Percentiles rank a stretch among this genome's conserved stretches.
These are phyloP conservation scores for Hypericum perforatum DNA, from an alignment of 345 rosid genomes.

Conservation along the genomic window DNA sequence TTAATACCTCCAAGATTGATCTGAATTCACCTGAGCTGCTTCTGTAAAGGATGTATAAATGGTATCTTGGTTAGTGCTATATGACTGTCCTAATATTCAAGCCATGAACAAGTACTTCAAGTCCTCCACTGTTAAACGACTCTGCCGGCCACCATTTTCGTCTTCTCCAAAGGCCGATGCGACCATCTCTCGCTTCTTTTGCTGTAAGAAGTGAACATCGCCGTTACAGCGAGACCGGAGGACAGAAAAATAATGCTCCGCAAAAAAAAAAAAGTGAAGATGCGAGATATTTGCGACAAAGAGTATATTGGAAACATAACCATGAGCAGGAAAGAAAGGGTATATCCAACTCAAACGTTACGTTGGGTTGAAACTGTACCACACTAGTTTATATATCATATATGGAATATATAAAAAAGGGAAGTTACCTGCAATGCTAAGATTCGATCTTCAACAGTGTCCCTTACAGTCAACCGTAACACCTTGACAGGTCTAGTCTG, in stretches of 20 bases:
- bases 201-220: constrained; percentile 28
- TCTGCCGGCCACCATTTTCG: constrained; percentile 56
- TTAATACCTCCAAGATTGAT: too few species aligned
- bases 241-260: not conserved
- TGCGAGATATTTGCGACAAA: too few species aligned
- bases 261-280: constrained; percentile 2
- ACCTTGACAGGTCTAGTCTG: constrained; percentile 89
- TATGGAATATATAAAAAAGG: not conserved
- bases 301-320: too few species aligned
- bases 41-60: constrained; percentile 16
- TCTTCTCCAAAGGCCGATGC: constrained; percentile 97
- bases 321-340: too few species aligned
- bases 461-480: constrained; percentile 72
- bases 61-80: constrained; percentile 13
- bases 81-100: constrained; percentile 25
- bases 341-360: too few species aligned
- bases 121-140: constrained; percentile 81
- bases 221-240: not conserved
- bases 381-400: not conserved
- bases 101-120: constrained; percentile 76
- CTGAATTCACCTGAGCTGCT: constrained; percentile 4
- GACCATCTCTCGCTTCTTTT: constrained; percentile 92
- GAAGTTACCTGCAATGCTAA: constrained; percentile 66
- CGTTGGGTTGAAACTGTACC: too few species aligned
- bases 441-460: constrained; percentile 90